phyloP scores from a whole-genome alignment of 306 rosid species.

The Mimosa pudica region DNA sequence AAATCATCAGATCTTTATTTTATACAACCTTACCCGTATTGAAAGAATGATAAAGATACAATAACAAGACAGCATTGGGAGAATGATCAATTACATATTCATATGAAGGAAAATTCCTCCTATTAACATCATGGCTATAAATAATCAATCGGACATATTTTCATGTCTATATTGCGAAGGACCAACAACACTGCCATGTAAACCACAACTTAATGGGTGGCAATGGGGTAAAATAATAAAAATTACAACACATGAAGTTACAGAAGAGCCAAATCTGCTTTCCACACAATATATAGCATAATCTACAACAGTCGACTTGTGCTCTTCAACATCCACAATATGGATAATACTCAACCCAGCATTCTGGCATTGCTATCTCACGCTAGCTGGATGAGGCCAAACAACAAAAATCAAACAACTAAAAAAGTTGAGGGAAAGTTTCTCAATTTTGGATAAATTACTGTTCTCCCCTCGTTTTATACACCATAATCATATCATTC shows the following conservation, averaged over 20 bases:
- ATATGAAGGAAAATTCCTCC: too few species aligned
- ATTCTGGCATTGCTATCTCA: conserved; percentile 9
- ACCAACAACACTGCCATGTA: conserved; percentile 11
- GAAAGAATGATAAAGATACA: too few species aligned
- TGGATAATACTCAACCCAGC: background rate
- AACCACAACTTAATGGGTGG: conserved; percentile 9
- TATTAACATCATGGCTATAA: too few species aligned
- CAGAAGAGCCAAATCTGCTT: conserved; percentile 7
- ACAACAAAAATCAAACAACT: background rate
- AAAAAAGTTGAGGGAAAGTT: background rate
- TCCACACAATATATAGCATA: background rate
- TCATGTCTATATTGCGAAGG: background rate
- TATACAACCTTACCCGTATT: too few species aligned
- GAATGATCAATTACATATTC: too few species aligned
- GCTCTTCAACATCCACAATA: conserved; percentile 19
- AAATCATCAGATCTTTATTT: too few species aligned
- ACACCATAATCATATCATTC: background rate
- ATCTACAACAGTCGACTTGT: conserved; percentile 24
- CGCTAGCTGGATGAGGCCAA: conserved; percentile 3
- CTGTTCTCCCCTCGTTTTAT: background rate
- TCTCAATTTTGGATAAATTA: background rate
- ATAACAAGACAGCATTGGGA: too few species aligned
- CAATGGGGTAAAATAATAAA: background rate
- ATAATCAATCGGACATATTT: too few species aligned
- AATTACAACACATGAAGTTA: conserved; percentile 22